Percentiles rank a stretch among this genome's conserved stretches.
These are phyloP conservation scores for Trametes cinnabarina DNA, from an alignment of 768 basidiomycete species.

Conservation along the genomic window DNA sequence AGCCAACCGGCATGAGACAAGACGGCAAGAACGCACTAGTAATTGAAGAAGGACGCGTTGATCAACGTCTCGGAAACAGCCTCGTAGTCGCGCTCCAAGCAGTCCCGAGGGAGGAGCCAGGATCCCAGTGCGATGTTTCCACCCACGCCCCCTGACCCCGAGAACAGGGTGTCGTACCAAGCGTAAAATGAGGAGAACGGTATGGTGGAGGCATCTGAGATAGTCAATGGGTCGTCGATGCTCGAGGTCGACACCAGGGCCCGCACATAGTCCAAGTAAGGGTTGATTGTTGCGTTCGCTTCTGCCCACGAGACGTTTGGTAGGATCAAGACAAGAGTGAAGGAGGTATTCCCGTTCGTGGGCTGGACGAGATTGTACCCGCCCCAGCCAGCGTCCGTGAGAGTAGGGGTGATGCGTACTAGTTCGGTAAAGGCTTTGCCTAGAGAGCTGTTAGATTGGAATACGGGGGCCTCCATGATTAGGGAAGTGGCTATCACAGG, in stretches of 20 bases:
- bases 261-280: constrained; percentile 32
- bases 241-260: too few species aligned
- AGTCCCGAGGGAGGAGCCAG: too few species aligned
- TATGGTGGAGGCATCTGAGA: too few species aligned
- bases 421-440: constrained; percentile 27
- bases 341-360: too few species aligned
- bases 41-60: background rate
- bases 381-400: constrained; percentile 48
- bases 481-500: constrained; percentile 34
- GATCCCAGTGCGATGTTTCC: too few species aligned
- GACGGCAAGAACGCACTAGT: background rate
- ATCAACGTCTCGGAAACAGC: background rate
- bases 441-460: background rate
- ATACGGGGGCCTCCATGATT: background rate
- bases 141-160: too few species aligned
- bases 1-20: background rate
- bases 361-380: constrained; percentile 32
- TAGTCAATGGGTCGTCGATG: too few species aligned
- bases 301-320: constrained; percentile 38
- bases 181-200: too few species aligned
- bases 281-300: constrained; percentile 34
- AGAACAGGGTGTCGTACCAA: too few species aligned
- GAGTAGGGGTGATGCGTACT: constrained; percentile 32
- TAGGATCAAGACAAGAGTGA: background rate
- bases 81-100: background rate